Evolutionary conservation across 345 rosid genomes (phyloP), one percentile per base, ranked within the genome.

Genomic region (Cardiospermum halicacabum): DNA sequence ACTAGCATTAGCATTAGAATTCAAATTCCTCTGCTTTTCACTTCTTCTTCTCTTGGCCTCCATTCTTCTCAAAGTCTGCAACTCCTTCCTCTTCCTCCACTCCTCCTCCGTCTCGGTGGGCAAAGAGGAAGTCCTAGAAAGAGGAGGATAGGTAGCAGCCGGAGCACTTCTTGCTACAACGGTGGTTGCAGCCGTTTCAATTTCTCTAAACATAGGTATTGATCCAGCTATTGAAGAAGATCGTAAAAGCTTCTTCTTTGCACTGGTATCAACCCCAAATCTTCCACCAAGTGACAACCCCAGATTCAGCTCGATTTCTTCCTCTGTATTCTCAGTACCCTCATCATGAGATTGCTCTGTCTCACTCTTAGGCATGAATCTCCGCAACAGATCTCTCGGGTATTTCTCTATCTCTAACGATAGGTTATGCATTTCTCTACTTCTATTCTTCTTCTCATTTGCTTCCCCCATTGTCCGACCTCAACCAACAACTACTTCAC

Each of bases 91-190:
- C 83, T 87, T 91, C 86, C 85, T 82, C 97, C 91, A 87, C 63
- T 85, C 97, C 59, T 89, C 99, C 63, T 89, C 96, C 7, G 91
- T 82, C 89, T 82, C 97, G 2, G 93, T 72, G 0, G 97, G 96
- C 59, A 91, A 77, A 62, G 99, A 91, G 60, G 96, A 79, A 37
- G 96, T 69, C 81, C 97, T 85, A 45, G 65, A 75, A 40, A 94
- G 86, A n/a, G 74, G 22, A 36, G 85, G 69, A 70, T 78, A 72
- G 39, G 76, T 72, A 31, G 54, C 84, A 21, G 81, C 60, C 7
- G 61, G 10, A 1, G 43, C 26, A n/a, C 63, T 12, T 2, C 42
- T 21, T 2, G 50, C 65, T 54, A 31, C 15, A 3, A 53, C 22
- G 0, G 64, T 53, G 0, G 64, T 53, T 6, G 37, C 48, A 51